These are phyloP conservation scores for Tetramitus jugosus DNA, from an alignment of 208 protist species.

Conservation along the genomic window DNA sequence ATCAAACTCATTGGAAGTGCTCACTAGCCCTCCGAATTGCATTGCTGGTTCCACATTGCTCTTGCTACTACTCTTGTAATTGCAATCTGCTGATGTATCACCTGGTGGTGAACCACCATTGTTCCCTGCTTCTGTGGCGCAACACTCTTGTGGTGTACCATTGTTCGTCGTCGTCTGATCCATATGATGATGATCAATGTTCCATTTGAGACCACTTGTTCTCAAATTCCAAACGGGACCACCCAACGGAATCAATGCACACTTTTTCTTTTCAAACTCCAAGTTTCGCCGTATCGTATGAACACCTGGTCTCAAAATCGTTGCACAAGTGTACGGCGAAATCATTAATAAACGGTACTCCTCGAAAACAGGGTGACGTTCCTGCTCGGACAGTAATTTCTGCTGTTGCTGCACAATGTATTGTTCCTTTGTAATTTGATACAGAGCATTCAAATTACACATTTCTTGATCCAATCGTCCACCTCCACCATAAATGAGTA, in stretches of 20 bases:
- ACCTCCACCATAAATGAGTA: slow-evolving; percentile 13
- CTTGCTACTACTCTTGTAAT: no score
- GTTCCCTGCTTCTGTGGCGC: no score
- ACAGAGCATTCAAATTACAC: slow-evolving; percentile 12
- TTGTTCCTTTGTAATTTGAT: neutral
- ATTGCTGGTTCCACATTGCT: no score
- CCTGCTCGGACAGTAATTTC: neutral
- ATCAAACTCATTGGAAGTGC: neutral
- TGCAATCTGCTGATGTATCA: no score
- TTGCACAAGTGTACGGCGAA: neutral
- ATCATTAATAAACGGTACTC: neutral
- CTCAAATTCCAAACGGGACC: neutral
- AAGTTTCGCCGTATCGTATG: neutral
- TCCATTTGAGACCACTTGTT: neutral
- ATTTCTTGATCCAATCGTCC: slow-evolving; percentile 21
- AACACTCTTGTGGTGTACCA: no score
- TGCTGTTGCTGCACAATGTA: neutral
- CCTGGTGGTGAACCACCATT: no score
- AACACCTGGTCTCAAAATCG: neutral
- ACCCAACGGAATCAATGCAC: slow-evolving; percentile 1
- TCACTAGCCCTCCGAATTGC: neutral
- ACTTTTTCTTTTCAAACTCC: neutral
- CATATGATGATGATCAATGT: no score
- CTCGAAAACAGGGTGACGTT: no score
- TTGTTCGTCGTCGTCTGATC: no score